A percentile compares a stretch with the other conserved stretches of the same genome.
Conservation (phyloP, 768 basidiomycete species). For the Lactifluus echinatus region DNA sequence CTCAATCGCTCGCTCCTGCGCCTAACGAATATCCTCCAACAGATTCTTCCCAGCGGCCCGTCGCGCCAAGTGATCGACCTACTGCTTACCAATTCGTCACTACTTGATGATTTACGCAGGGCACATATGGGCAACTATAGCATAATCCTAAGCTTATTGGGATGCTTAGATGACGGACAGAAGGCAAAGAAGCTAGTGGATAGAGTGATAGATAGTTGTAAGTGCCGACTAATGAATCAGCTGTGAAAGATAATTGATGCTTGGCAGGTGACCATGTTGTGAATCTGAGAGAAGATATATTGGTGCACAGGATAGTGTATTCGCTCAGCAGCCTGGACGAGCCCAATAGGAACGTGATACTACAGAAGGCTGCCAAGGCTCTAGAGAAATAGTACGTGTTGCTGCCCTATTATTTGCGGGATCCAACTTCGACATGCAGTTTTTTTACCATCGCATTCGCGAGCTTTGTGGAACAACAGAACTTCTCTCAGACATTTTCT, state of each 20-base stretch:
- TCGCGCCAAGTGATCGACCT: conserved; percentile 79
- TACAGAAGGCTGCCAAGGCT: conserved; percentile 63
- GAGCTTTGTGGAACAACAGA: conserved; percentile 65
- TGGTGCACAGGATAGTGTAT: conserved; percentile 77
- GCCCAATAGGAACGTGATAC: conserved; percentile 38
- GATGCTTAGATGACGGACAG: conserved; percentile 83
- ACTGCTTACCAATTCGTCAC: conserved; percentile 65
- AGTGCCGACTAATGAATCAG: conserved; percentile 7
- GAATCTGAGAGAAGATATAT: conserved; percentile 84
- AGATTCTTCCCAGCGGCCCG: conserved; percentile 55
- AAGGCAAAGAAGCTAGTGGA: conserved; percentile 88
- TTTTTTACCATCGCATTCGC: conserved; percentile 95
- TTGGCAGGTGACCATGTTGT: conserved; percentile 77
- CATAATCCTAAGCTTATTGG: conserved; percentile 81
- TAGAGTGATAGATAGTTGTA: conserved; percentile 73
- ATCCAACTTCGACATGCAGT: conserved; percentile 31
- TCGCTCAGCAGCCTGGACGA: conserved; percentile 68
- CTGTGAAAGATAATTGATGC: not conserved
- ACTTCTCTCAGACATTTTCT: conserved; percentile 63
- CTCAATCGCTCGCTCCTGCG: conserved; percentile 63
- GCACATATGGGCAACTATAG: conserved; percentile 91
- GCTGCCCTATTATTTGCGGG: not conserved
- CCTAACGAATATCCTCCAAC: conserved; percentile 76
- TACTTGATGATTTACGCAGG: conserved; percentile 82
- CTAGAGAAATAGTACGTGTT: conserved; percentile 82